Conservation (phyloP, 2,329 filamentous ascomycete species). For the Aspergillus udagawae region DNA sequence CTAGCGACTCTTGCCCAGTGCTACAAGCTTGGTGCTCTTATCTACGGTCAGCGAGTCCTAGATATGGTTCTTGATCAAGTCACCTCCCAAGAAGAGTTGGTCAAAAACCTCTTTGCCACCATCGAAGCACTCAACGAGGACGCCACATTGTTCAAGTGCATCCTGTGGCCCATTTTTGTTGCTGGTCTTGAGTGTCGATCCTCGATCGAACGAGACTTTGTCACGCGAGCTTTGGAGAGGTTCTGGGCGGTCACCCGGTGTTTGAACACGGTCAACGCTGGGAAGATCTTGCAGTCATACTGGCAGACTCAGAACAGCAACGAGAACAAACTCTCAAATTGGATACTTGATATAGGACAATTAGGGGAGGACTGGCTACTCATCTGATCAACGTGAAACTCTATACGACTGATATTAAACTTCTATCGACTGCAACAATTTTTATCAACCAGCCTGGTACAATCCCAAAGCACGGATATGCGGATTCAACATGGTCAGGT, state of each 20-base stretch:
- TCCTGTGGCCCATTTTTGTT: constrained; percentile 34
- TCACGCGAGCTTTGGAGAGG: constrained; percentile 21
- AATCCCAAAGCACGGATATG: constrained; percentile 2
- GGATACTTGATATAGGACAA: constrained; percentile 29
- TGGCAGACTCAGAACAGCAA: constrained; percentile 17
- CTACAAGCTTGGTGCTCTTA: constrained; percentile 26
- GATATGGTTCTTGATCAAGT: constrained; percentile 17
- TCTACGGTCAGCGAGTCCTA: constrained; percentile 31
- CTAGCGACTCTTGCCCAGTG: constrained; percentile 25
- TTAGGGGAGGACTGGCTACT: constrained; percentile 29
- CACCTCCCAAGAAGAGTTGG: constrained; percentile 15
- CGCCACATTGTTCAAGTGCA: constrained; percentile 27
- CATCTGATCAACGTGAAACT: constrained; percentile 19
- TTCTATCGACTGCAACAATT: no score
- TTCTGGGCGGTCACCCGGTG: constrained; percentile 30
- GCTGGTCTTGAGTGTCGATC: constrained; percentile 28
- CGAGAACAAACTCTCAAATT: constrained; percentile 9
- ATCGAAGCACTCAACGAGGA: constrained; percentile 23
- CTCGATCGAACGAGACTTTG: constrained; percentile 18
- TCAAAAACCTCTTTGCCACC: constrained; percentile 21
- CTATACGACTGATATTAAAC: constrained; percentile 8
- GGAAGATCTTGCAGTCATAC: constrained; percentile 23
- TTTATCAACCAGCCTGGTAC: not conserved
- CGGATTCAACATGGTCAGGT: not conserved
- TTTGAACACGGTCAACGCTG: constrained; percentile 31